Evolutionary conservation across 495 filamentous ascomycete genomes (phyloP), one percentile per base, ranked within the genome.

Genomic region (Penicillium turbatum): DNA sequence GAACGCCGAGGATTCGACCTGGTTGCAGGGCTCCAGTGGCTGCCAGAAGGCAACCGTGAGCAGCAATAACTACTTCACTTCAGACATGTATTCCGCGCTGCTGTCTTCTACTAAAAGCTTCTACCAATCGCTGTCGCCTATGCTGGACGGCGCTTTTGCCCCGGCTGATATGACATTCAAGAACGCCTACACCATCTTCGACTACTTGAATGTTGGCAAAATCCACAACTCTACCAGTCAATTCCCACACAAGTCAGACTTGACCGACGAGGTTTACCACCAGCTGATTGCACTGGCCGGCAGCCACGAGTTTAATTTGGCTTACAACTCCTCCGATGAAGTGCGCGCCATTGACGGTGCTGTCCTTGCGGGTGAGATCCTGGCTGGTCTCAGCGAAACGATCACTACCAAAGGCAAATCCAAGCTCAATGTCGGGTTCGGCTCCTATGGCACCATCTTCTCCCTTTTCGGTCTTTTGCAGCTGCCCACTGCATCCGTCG

Each of bases 21-120:
- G 83, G 83, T 64, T 86, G 24, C 81, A 86, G 54, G 75, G 75
- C 27, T 56, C 77, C 13, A 75, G 74, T 50, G 75, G 77, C 32
- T 90, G 87, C 72, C 69, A 70, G 29, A 83, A 82, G 56, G 84
- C 86, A 24, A 70, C 75, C 7, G 64, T 80, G 50, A 88, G 84
- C 73, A 88, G 85, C 45, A 83, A 90, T 68, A 78, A 80, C 64
- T 92, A 88, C 65, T 88, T 86, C 68, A 60, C 48, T n/a, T 84
- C 84, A 7, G 48, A 69, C 12, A 73, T 84, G 27, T 90, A 90
- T 68, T 64, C 68, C 24, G 59, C 59, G 9, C 66, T 81, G 36
- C 64, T 81, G 8, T 60, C 67, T 31, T 73, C 74, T 51, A 90
- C 86, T 55, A 59, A 70, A 58, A 72, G 66, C 51, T 86, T 91